These are phyloP conservation scores for Hortiboletus rubellus DNA, from an alignment of 1,284 basidiomycete species.

Conservation along the genomic window DNA sequence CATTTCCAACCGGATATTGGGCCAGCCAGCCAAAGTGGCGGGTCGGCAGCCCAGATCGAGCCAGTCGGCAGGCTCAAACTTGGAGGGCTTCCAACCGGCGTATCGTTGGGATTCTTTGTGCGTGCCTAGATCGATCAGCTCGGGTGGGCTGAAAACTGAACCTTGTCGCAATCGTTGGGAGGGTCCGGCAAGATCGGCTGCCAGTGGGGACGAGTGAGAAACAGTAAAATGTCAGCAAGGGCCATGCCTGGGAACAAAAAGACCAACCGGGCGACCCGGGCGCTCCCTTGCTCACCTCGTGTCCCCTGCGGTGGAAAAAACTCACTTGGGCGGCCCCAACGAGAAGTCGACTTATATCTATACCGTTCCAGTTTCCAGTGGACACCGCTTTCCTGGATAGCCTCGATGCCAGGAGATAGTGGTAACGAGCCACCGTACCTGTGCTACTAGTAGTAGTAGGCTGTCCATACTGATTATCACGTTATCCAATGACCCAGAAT, in stretches of 20 bases:
- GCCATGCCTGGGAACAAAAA: conserved; percentile 7
- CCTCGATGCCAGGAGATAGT: neutral
- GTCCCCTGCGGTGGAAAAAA: neutral
- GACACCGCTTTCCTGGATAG: neutral
- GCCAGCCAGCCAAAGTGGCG: neutral
- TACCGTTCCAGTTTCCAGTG: conserved; percentile 14
- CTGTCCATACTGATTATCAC: too few relatives aligned
- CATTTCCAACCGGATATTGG: neutral
- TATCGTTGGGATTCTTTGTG: neutral
- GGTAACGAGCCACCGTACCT: neutral
- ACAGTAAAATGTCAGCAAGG: too few relatives aligned
- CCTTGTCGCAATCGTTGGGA: neutral
- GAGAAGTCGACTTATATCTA: conserved; percentile 17
- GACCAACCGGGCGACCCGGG: neutral
- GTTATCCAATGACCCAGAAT: too few relatives aligned
- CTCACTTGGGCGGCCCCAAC: neutral
- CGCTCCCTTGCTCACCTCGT: neutral
- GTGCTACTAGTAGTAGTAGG: neutral
- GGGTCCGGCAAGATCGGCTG: neutral
- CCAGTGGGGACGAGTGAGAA: too few relatives aligned
- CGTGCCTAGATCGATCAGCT: neutral
- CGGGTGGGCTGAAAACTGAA: neutral
- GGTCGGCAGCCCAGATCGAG: neutral
- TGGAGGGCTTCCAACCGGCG: neutral
- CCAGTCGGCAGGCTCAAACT: neutral